Base-by-base conservation (phyloP, 495 filamentous ascomycete species). In the Penicillium bovifimosum region DNA sequence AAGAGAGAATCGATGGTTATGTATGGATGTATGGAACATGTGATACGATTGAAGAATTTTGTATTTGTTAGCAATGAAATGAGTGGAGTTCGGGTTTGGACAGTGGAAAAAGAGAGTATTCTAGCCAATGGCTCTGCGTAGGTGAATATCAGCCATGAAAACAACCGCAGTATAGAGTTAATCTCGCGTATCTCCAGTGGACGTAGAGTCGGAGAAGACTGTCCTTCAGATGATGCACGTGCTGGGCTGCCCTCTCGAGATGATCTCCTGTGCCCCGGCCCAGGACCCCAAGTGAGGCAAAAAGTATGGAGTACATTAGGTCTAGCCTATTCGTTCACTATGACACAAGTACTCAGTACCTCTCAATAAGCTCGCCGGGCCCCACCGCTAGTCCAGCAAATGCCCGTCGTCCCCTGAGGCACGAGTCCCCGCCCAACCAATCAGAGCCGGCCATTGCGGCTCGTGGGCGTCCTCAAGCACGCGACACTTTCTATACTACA, bases 391-490 rank as follows among this genome's bases (percentile, higher is more conserved):
- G 24, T 26, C 38, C 55, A 64, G 43, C 59, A 62, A 62, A 64
- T 62, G 50, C 55, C 50, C 55, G 43, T 56, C 47, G 52, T 29
- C 50, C 58, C 43, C 41, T 58, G 55, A 48, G 41, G 57, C 58
- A 64, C 63, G 57, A 53, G 56, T 48, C 53, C 50, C 41, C 35
- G 24, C 52, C 44, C 39, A 28, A 50, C 71, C 64, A 73, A 76
- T 69, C 59, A 72, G 20, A 41, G 32, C 9, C 20, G 36, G 14
- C 46, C 2, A 44, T 58, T 56, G 43, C 45, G 45, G 54, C 71
- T 65, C 67, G 70, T 69, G 69, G 66, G 68, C 66, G 2, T 11
- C 18, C 41, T 46, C 35, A 70, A 74, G 73, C 73, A 76, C 73
- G 73, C 73, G 73, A 76, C 73, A 76, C 68, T 62, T 26, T 14